Conservation (phyloP, 176 grass and related monocot species). For the Cocos nucifera region DNA sequence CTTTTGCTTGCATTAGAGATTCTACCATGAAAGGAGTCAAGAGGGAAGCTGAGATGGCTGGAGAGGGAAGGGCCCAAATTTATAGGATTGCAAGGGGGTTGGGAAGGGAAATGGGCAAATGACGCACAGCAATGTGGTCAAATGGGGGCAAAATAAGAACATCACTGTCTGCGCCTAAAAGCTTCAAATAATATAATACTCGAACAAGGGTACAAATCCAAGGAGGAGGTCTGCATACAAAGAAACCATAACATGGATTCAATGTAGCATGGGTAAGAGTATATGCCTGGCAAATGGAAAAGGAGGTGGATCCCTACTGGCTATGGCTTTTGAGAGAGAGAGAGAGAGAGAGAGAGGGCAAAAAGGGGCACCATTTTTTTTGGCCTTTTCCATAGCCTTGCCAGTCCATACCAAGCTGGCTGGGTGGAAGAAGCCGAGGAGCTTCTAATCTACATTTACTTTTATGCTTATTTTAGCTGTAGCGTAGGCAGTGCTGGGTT, state of each 20-base stretch:
- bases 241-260: not conserved
- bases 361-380: not conserved
- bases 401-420: constrained; percentile 2
- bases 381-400: not conserved
- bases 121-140: constrained; percentile 1
- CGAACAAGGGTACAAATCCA: too few relatives aligned
- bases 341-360: not conserved
- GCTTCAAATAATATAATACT: too few relatives aligned
- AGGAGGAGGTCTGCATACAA: too few relatives aligned
- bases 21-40: not conserved
- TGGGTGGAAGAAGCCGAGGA: not conserved
- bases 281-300: too few relatives aligned
- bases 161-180: constrained; percentile 10
- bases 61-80: constrained; percentile 18
- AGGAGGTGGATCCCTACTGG: not conserved
- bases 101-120: constrained; percentile 13
- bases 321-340: not conserved
- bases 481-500: too few relatives aligned
- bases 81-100: not conserved
- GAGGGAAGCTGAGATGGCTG: constrained; percentile 26
- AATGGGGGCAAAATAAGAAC: not conserved
- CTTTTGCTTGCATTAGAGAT: too few relatives aligned
- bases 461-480: not conserved
- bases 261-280: not conserved
- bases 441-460: not conserved